Evolutionary conservation across 164 flowering plant species (phyloP).

Genomic region (Annona squamosa): DNA sequence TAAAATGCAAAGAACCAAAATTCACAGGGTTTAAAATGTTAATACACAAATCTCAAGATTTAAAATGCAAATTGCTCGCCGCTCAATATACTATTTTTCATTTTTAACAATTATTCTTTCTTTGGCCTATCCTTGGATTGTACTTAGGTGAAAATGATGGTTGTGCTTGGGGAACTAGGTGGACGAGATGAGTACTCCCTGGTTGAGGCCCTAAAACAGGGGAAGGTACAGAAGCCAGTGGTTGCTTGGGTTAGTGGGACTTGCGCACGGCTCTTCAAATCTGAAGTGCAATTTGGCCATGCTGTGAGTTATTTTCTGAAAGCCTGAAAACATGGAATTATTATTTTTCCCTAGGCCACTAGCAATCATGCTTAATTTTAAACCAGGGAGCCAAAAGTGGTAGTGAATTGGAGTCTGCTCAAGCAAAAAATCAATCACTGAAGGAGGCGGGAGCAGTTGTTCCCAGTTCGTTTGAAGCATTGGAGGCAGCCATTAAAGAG

Average conservation of each 20-base stretch:
- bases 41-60: too few species aligned
- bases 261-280: constrained; percentile 93
- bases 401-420: constrained; percentile 98
- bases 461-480: constrained; percentile 91
- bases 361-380: neutral
- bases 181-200: constrained; percentile 97
- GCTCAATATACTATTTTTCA: neutral
- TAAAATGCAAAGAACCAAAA: too few species aligned
- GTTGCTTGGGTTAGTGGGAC: constrained; percentile 99
- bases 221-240: constrained; percentile 88
- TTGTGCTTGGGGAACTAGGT: constrained; percentile 99
- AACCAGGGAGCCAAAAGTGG: constrained; percentile 97
- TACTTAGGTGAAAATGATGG: constrained; percentile 86
- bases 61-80: too few species aligned
- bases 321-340: neutral
- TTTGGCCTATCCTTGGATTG: neutral
- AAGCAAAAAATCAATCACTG: constrained; percentile 92
- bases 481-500: constrained; percentile 80
- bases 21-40: too few species aligned
- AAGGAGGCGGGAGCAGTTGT: constrained; percentile 94
- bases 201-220: constrained; percentile 93
- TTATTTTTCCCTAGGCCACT: neutral
- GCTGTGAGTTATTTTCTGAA: constrained; percentile 56
- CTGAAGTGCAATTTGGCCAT: constrained; percentile 99
- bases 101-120: neutral